These are phyloP conservation scores for Tuber magnatum DNA, from an alignment of 495 filamentous ascomycete genomes.

Conservation along the genomic window DNA sequence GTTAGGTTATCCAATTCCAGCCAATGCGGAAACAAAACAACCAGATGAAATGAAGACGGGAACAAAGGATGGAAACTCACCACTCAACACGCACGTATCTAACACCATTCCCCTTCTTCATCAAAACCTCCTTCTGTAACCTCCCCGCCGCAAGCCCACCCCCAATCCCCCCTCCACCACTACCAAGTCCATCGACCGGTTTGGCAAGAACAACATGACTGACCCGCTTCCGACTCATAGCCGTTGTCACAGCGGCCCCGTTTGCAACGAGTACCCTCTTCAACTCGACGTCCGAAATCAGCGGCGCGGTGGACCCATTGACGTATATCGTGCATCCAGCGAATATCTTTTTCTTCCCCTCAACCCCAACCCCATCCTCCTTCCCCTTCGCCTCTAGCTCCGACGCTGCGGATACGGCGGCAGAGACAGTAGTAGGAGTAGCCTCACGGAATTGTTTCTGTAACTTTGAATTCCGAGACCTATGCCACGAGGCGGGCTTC, in stretches of 20 bases:
- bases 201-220: slow-evolving; percentile 78
- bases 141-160: slow-evolving; percentile 76
- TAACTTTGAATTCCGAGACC: slow-evolving; percentile 26
- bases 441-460: slow-evolving; percentile 32
- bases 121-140: slow-evolving; percentile 69
- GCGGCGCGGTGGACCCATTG: slow-evolving; percentile 76
- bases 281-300: slow-evolving; percentile 77
- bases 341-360: slow-evolving; percentile 17
- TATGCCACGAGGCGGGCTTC: slow-evolving; percentile 32
- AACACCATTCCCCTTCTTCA: slow-evolving; percentile 57
- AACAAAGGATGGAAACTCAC: slow-evolving; percentile 46
- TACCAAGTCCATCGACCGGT: neutral
- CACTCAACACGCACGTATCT: slow-evolving; percentile 81
- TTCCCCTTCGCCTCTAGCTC: neutral
- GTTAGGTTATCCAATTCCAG: slow-evolving; percentile 6
- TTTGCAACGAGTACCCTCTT: slow-evolving; percentile 68
- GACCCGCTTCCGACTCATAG: slow-evolving; percentile 62
- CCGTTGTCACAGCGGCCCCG: slow-evolving; percentile 62
- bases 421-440: slow-evolving; percentile 5
- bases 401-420: slow-evolving; percentile 24
- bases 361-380: neutral
- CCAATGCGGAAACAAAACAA: neutral
- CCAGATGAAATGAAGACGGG: neutral
- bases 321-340: slow-evolving; percentile 57
- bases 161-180: slow-evolving; percentile 49